Evolutionary conservation across 805 yeast genomes (phyloP).

Genomic region (Naumovozyma dairenensis): DNA sequence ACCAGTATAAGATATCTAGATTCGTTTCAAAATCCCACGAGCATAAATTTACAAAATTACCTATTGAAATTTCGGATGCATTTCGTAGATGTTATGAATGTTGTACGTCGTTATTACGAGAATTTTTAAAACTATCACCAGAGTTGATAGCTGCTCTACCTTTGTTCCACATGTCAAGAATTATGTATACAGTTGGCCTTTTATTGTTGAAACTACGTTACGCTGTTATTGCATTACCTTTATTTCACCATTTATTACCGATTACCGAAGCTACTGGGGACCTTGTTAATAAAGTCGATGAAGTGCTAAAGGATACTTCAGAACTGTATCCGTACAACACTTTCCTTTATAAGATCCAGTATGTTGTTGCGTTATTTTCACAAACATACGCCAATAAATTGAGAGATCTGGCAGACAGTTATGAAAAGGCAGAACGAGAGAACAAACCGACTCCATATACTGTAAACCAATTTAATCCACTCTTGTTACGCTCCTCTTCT

Average conservation of each 20-base stretch:
- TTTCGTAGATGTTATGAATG: slow-evolving; percentile 44
- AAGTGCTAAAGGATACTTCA: slow-evolving; percentile 21
- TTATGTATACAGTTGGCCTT: slow-evolving; percentile 59
- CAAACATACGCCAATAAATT: slow-evolving; percentile 55
- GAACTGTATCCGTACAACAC: slow-evolving; percentile 36
- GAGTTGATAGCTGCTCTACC: slow-evolving; percentile 50
- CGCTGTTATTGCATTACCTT: slow-evolving; percentile 44
- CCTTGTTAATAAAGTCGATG: slow-evolving; percentile 19
- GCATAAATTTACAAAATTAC: slow-evolving; percentile 10
- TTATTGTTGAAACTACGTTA: slow-evolving; percentile 44
- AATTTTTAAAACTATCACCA: slow-evolving; percentile 36
- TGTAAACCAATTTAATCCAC: slow-evolving; percentile 2
- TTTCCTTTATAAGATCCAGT: slow-evolving; percentile 42
- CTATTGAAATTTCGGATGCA: slow-evolving; percentile 31
- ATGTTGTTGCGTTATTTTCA: slow-evolving; percentile 47
- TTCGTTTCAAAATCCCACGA: slow-evolving; percentile 13
- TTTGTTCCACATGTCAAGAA: slow-evolving; percentile 43
- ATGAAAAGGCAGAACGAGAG: neutral
- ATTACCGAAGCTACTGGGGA: slow-evolving; percentile 39
- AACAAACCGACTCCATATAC: neutral
- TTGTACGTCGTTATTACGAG: slow-evolving; percentile 42
- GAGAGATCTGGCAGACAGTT: slow-evolving; percentile 13
- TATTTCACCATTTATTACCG: slow-evolving; percentile 33
- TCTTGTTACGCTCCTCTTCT: too few species aligned
- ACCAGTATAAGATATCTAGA: slow-evolving; percentile 41